phyloP scores from a whole-genome alignment of 2,329 filamentous ascomycete genomes.

The Trichoderma hamatum region DNA sequence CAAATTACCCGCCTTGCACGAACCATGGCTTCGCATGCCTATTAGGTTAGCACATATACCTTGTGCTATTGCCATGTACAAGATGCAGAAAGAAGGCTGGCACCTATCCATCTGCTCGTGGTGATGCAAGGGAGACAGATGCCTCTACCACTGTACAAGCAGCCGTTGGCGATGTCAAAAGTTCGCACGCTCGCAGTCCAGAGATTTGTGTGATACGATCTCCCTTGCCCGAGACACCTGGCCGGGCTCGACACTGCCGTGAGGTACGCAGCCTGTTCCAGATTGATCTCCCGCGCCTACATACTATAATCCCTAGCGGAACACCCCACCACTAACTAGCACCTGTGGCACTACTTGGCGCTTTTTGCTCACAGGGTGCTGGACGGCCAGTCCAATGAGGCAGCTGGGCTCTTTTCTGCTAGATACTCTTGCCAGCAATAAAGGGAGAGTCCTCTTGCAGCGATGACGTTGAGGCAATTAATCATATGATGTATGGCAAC shows the following conservation, averaged over 20 bases:
- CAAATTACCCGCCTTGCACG: conserved; percentile 4
- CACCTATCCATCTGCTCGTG: not conserved
- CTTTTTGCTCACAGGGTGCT: conserved; percentile 5
- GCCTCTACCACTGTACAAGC: not conserved
- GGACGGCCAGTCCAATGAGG: conserved; percentile 5
- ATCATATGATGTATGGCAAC: not conserved
- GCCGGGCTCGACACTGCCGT: conserved; percentile 19
- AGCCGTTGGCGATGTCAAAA: not conserved
- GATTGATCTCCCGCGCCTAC: conserved; percentile 29
- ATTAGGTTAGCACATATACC: not conserved
- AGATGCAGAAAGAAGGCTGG: no score
- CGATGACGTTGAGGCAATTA: not conserved
- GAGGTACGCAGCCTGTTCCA: conserved; percentile 26
- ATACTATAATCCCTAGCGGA: conserved; percentile 19
- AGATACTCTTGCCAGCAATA: not conserved
- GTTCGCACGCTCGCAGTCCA: not conserved
- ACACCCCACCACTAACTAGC: not conserved
- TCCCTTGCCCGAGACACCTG: conserved; percentile 26
- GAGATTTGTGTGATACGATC: conserved; percentile 11
- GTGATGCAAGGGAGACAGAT: conserved; percentile 10
- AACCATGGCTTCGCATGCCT: conserved; percentile 3
- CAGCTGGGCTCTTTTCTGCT: not conserved
- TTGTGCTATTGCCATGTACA: not conserved
- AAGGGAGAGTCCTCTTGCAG: not conserved
- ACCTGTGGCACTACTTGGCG: conserved; percentile 1